Evolutionary conservation across 148 eudicot genomes (phyloP).

Genomic region (Rhododendron williamsianum): DNA sequence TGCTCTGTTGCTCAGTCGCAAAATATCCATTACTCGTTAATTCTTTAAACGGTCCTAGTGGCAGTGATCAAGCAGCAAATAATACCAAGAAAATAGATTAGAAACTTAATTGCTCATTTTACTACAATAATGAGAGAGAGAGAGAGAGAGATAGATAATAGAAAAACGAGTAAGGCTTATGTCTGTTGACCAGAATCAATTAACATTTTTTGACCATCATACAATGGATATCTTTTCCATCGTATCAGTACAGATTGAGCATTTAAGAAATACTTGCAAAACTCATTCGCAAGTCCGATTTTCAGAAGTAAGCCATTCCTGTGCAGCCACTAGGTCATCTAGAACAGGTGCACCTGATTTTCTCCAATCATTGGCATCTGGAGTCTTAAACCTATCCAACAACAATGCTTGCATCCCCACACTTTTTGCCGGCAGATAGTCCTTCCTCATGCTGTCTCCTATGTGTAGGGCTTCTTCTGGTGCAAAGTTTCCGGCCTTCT

Average conservation of each 20-base stretch:
- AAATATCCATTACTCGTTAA: too few species aligned
- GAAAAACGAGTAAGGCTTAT: not conserved
- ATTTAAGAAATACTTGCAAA: not conserved
- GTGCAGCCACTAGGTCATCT: slow-evolving; percentile 59
- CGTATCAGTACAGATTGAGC: not conserved
- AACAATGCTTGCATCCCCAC: slow-evolving; percentile 83
- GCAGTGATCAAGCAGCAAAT: not conserved
- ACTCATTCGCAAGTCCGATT: slow-evolving; percentile 17
- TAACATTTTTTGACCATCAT: not conserved
- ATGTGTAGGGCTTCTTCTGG: slow-evolving; percentile 78
- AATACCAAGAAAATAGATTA: not conserved
- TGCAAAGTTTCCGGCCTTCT: slow-evolving; percentile 72
- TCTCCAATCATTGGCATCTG: slow-evolving; percentile 80
- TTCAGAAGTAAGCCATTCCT: slow-evolving; percentile 38
- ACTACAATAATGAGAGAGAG: too few species aligned
- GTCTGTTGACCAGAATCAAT: not conserved
- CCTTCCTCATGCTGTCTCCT: slow-evolving; percentile 90
- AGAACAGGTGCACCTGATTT: slow-evolving; percentile 76
- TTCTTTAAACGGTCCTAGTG: too few species aligned
- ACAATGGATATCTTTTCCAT: not conserved
- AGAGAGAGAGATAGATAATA: not conserved
- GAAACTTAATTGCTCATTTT: not conserved
- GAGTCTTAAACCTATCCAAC: slow-evolving; percentile 79
- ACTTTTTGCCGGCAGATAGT: slow-evolving; percentile 78
- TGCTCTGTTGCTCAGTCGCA: too few species aligned